Conservation (phyloP, 73 alveolate species). For the Tetrahymena malaccensis region DNA sequence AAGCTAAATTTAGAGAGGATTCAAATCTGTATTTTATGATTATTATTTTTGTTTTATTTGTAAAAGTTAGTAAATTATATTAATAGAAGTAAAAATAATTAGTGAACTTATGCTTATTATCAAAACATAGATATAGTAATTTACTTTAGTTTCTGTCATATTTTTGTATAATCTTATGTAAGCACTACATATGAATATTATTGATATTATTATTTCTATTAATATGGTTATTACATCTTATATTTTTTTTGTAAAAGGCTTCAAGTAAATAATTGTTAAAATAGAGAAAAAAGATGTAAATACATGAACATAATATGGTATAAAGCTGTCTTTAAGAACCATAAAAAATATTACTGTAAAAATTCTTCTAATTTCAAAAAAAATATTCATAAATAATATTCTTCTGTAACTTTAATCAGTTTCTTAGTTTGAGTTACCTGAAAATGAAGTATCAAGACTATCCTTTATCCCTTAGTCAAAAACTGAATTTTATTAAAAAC, state of each 20-base stretch:
- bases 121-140: no score
- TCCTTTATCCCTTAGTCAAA: no score
- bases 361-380: background rate
- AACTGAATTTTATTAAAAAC: no score
- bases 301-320: background rate
- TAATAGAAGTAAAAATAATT: no score
- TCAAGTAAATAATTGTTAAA: no score
- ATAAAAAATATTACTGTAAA: no score
- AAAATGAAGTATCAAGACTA: background rate
- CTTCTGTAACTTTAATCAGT: no score
- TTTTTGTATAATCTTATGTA: background rate
- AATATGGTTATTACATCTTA: background rate
- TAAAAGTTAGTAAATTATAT: no score
- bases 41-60: no score
- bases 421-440: background rate
- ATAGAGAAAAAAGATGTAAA: background rate
- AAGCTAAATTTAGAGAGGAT: background rate
- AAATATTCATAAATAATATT: no score
- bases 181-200: background rate
- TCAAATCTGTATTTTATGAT: no score
- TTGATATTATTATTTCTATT: background rate
- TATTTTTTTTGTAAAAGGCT: background rate
- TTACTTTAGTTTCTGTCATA: background rate
- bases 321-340: background rate
- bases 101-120: background rate